These are phyloP conservation scores for Cladosporium sp. DNA, from an alignment of 2,329 filamentous ascomycete genomes.

Conservation along the genomic window DNA sequence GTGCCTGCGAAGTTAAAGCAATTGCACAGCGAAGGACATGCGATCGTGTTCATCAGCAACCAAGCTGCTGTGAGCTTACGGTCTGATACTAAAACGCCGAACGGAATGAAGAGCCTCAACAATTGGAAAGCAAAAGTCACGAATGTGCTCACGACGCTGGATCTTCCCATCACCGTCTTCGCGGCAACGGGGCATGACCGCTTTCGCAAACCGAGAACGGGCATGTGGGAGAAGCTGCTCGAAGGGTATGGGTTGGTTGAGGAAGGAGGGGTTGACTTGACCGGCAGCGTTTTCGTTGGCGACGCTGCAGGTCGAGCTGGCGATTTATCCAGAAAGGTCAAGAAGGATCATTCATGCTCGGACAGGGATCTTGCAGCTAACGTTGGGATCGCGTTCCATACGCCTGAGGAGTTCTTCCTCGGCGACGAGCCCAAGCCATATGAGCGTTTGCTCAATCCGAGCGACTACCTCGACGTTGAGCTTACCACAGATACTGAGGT, in stretches of 20 bases:
- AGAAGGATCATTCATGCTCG: constrained; percentile 60
- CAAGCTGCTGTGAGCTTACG: constrained; percentile 78
- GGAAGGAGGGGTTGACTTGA: constrained; percentile 62
- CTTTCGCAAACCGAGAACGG: constrained; percentile 81
- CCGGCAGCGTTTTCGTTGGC: constrained; percentile 79
- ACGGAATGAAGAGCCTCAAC: constrained; percentile 64
- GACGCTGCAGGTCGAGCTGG: constrained; percentile 62
- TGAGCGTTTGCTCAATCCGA: constrained; percentile 69
- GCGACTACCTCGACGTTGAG: constrained; percentile 48
- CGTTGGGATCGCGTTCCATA: constrained; percentile 74
- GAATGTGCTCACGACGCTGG: constrained; percentile 67
- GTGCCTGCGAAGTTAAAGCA: constrained; percentile 68
- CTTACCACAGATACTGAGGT: constrained; percentile 32
- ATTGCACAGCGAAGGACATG: constrained; percentile 72
- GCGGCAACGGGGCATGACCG: constrained; percentile 80
- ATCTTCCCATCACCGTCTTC: constrained; percentile 77
- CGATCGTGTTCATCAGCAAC: constrained; percentile 80
- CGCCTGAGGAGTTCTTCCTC: constrained; percentile 91
- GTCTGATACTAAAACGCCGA: constrained; percentile 67
- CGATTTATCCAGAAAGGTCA: constrained; percentile 40
- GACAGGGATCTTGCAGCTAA: constrained; percentile 82
- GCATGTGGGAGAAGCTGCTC: constrained; percentile 79
- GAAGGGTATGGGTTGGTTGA: constrained; percentile 52
- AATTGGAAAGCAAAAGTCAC: constrained; percentile 83
- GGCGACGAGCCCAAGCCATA: constrained; percentile 66